Percentiles rank a stretch among this genome's conserved stretches.
Conservation (phyloP, 352 stramenopile species). For the Globisporangium echinulatum region DNA sequence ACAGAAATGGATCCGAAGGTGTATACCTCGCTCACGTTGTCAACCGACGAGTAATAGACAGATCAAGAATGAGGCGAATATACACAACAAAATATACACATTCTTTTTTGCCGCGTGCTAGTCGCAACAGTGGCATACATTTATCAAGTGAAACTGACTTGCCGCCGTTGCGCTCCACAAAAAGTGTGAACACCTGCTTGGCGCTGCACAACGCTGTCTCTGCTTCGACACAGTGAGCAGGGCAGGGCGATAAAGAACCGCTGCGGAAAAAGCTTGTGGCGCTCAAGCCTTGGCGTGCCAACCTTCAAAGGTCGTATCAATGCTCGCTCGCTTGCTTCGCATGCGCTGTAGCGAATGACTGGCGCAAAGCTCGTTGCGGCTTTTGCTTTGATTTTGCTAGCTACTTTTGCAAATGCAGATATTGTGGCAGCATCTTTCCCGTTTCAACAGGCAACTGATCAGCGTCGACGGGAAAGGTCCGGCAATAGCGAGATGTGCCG, state of each 20-base stretch:
- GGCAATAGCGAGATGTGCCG: no score
- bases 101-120: not conserved
- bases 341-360: no score
- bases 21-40: no score
- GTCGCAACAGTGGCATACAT: not conserved
- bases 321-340: no score
- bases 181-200: not conserved
- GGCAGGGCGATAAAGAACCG: not conserved
- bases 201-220: not conserved
- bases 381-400: no score
- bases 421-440: no score
- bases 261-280: conserved; percentile 2
- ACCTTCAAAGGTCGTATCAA: no score
- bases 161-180: not conserved
- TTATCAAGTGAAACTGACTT: not conserved
- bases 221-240: not conserved
- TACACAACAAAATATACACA: not conserved
- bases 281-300: no score
- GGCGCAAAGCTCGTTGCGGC: no score
- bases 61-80: not conserved
- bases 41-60: not conserved
- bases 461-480: no score
- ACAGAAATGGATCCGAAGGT: not conserved
- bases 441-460: no score
- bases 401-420: no score